Percentiles rank a stretch among this genome's conserved stretches.
phyloP scores from a whole-genome alignment of 2,329 filamentous ascomycete species.

The Fusarium nematophilum region DNA sequence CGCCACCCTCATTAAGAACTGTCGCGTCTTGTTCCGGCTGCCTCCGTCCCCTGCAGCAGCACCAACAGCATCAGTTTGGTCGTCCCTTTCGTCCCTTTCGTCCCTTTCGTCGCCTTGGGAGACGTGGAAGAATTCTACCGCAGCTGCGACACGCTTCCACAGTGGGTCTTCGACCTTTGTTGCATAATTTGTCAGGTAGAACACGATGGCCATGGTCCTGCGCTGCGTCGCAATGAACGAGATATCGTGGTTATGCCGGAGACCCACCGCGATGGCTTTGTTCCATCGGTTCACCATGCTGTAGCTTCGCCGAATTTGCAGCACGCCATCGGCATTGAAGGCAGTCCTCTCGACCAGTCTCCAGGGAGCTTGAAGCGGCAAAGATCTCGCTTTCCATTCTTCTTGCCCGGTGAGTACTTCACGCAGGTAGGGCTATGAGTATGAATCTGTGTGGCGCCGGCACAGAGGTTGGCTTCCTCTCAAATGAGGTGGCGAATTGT shows the following conservation, averaged over 20 bases:
- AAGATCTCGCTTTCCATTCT: background rate
- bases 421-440: background rate
- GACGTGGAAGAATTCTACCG: too few species aligned
- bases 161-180: background rate
- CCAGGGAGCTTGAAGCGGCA: constrained; percentile 8
- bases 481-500: too few species aligned
- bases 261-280: background rate
- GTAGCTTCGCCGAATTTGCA: too few species aligned
- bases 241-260: constrained; percentile 3
- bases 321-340: too few species aligned
- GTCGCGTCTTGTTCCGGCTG: too few species aligned
- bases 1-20: constrained; percentile 18
- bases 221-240: background rate
- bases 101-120: too few species aligned
- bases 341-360: background rate
- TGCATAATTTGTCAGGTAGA: background rate
- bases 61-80: too few species aligned
- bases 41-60: too few species aligned
- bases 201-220: background rate
- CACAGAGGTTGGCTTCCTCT: too few species aligned
- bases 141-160: constrained; percentile 7
- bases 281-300: background rate
- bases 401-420: background rate
- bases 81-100: too few species aligned
- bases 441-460: background rate